A percentile compares a stretch with the other conserved stretches of the same genome.
These are phyloP conservation scores for Termitomyces sp. DNA, from an alignment of 768 basidiomycete genomes.

Conservation along the genomic window DNA sequence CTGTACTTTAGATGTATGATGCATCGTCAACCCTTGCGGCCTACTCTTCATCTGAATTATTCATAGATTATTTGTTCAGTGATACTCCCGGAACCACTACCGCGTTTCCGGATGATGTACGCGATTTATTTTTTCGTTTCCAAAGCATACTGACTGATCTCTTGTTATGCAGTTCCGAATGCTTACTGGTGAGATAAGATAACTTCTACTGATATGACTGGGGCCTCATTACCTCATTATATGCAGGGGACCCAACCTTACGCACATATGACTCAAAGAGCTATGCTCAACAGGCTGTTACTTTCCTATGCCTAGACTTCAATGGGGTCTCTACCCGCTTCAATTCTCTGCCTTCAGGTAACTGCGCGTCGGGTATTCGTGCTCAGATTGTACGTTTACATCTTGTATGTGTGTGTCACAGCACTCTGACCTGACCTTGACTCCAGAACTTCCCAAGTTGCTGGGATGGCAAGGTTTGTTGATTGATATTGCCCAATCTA, in stretches of 20 bases:
- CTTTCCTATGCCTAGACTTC: constrained; percentile 45
- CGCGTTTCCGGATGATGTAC: constrained; percentile 52
- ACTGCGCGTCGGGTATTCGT: constrained; percentile 44
- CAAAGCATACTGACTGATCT: constrained; percentile 1
- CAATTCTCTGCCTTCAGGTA: constrained; percentile 32
- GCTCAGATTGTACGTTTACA: constrained; percentile 41
- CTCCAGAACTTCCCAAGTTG: constrained; percentile 47
- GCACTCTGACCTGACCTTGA: not conserved
- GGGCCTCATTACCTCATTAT: not conserved
- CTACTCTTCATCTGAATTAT: not conserved
- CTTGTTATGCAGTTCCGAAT: constrained; percentile 40
- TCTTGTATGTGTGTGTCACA: not conserved
- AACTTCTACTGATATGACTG: not conserved
- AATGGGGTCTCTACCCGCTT: constrained; percentile 31
- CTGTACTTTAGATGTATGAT: constrained; percentile 24
- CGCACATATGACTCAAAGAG: constrained; percentile 42
- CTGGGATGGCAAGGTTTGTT: constrained; percentile 48
- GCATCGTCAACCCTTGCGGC: not conserved
- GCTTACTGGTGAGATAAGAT: constrained; percentile 36
- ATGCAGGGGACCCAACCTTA: constrained; percentile 34
- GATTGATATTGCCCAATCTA: not conserved
- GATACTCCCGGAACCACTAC: constrained; percentile 42
- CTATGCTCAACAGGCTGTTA: constrained; percentile 41
- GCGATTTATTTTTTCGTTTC: constrained; percentile 3
- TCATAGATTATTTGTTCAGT: constrained; percentile 43